Base-by-base conservation (phyloP, 2,329 filamentous ascomycete genomes). In the Colletotrichum musae region DNA sequence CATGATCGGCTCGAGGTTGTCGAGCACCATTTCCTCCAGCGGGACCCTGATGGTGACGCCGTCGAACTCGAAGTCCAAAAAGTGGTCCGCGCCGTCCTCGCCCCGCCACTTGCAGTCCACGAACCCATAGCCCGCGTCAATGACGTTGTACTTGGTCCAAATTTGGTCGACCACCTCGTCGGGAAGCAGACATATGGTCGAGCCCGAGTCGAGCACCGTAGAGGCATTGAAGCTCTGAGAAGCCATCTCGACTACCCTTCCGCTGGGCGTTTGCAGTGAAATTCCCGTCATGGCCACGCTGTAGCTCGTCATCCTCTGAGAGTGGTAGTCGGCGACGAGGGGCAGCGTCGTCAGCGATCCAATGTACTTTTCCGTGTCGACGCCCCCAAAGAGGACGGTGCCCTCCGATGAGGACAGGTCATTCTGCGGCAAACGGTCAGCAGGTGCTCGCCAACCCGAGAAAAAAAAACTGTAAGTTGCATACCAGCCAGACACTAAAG, bases 381-480 rank as follows among this genome's bases (percentile, higher is more conserved):
- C 86, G 39, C 93, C 93, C 32, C 93, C 93, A 73, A 95, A 95
- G 1, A 95, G 81, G 61, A 95, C 89, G 63, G 84, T 90, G 60
- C 93, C 93, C 0, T 84, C 89, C 73, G 80, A 87, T 21, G 92
- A 83, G 69, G 90, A 86, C 5, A 65, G 48, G 53, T 64, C 63
- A 18, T 70, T 80, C 78, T 47, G 78, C 80, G 4, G 73, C 39
- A 54, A 80, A 80, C 60, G 88, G 77, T 70, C 4, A 71, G 65
- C 13, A n/a, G 9, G 15, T 15, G 3, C 4, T 6, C 2, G 1
- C 13, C 1, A 10, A 10, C 32, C 32, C 32, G 32, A 10, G 5
- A 36, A 9, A 13, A 24, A 50, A 18, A 5, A 6, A 16, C 12
- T 4, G 18, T 12, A 45, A 13, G 12, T 10, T 15, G 28, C 78